Evolutionary conservation across 2,329 filamentous ascomycete genomes (phyloP), one percentile per base, ranked within the genome.

Genomic region (Penicillium sp.): DNA sequence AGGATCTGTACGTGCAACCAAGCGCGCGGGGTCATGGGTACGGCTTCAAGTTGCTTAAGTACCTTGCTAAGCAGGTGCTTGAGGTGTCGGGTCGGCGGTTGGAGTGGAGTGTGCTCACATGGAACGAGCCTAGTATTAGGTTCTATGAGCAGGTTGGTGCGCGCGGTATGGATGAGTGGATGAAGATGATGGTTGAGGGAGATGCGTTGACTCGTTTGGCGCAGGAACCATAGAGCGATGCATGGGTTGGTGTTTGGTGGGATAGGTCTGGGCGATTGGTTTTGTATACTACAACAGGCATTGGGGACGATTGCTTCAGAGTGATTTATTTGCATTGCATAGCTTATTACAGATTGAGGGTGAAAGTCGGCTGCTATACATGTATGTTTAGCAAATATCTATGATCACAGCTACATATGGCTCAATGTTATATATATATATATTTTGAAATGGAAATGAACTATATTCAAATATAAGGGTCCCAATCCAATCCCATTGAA

Each of bases 81-180:
- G 82, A 83, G 53, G 88, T 93, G 63, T 81, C 84, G 3, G 92
- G 92, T 1, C 86, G 83, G 8, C 82, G 93, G 58, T 77, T 97
- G 55, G 93, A 97, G 71, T 97, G 93, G 93, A 87, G 83, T 64
- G 94, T 96, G 62, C 76, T 97, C 67, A 93, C 90, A 59, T 96
- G 92, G 92, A 97, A 97, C 71, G 85, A 90, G 80, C 90, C 91
- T 8, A 93, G 89, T 73, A 89, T 97, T 77, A 81, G 87, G 67
- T 97, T 97, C 70, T 97, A 97, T 69, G 75, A 81, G 63, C 69
- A 71, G 54, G 66, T 81, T 46, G 79, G 79, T 15, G 79, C 79
- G 2, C 71, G 64, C 59, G 67, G 66, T 46, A 78, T 78, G 77
- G 74, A 78, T 38, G 79, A 81, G 64, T 81, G 79, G 79, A 70